Evolutionary conservation across 192 early-diverging fungal genomes (phyloP), one percentile per base, ranked within the genome.

Genomic region (Chytriomyces sp.): DNA sequence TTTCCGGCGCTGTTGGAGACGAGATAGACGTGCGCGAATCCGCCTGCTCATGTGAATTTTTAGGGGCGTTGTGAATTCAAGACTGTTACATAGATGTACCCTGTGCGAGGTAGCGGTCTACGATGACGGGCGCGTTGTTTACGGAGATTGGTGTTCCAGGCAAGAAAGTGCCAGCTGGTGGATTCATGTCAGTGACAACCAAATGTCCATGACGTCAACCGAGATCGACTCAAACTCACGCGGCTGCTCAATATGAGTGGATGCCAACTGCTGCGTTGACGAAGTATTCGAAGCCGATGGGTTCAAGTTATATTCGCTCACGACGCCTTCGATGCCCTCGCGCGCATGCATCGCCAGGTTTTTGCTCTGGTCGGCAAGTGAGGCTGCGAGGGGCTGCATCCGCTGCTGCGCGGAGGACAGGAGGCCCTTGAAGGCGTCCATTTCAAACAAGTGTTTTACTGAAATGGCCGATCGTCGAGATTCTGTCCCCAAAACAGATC

Each of bases 11-110:
- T 74, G 14, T 17, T 17, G 5, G 89, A 76, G 0, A 92, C 94
- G 44, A 93, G 72, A 72, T 98, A 98, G 26, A 98, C 90, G 80
- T 96, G 92, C 10, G 96, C 94, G 71, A 94, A 93, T 5, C 93
- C 94, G 52, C 96, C 93, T 91, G 58, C 1, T n/a, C 14, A 49
- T 40, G 62, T 17, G 14, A 12, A n/a, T 55, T 25, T 40, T 10
- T 28, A 34, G 2, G 67, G 37, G 55, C 17, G 36, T 39, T 38
- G 34, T 28, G 25, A n/a, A 39, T 32, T 8, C 28, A 31, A n/a
- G 49, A 31, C 28, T 39, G 3, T 3, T 33, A 22, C 19, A 26
- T 28, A 7, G 34, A 40, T 53, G 52, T 28, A 91, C 90, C 90
- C 79, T 93, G 89, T 26, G 92, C 91, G 31, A 93, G 81, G 79